Conservation (phyloP, 108 stramenopile species). For the Cyclotella choctawhatcheeana region DNA sequence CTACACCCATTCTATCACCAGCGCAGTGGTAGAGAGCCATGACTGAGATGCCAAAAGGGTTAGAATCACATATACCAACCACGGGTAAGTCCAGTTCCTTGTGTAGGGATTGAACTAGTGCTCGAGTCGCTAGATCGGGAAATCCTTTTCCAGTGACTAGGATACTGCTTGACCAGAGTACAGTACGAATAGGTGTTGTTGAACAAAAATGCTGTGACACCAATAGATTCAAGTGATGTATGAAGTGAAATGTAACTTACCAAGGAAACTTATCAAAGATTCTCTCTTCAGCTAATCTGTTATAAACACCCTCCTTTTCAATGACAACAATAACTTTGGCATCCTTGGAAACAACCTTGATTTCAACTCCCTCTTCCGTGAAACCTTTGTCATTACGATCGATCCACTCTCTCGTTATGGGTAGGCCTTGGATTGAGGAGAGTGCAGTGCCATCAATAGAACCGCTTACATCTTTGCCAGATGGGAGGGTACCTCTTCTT, state of each 20-base stretch:
- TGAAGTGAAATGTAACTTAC: constrained; percentile 6
- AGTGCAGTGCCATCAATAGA: constrained; percentile 53
- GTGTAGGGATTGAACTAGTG: constrained; percentile 71
- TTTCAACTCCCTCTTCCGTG: constrained; percentile 37
- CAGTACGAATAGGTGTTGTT: no score
- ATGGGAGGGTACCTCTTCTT: constrained; percentile 41
- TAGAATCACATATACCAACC: constrained; percentile 80
- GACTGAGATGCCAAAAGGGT: constrained; percentile 83
- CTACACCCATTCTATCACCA: constrained; percentile 46
- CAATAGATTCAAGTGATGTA: no score
- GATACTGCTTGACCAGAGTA: no score
- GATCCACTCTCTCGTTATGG: constrained; percentile 69
- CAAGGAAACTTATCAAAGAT: constrained; percentile 88
- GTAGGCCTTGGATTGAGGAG: constrained; percentile 62
- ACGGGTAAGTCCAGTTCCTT: constrained; percentile 69
- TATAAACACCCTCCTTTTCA: constrained; percentile 98
- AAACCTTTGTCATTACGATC: constrained; percentile 27
- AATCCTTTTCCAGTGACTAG: constrained; percentile 96
- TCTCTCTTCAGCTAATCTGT: constrained; percentile 91
- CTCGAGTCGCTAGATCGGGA: constrained; percentile 91
- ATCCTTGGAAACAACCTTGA: constrained; percentile 37
- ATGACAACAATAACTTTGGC: constrained; percentile 90
- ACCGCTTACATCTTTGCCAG: constrained; percentile 43
- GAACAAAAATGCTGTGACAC: no score
- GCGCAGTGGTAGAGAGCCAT: constrained; percentile 70